A percentile compares a stretch with the other conserved stretches of the same genome.
Evolutionary conservation across 1,284 basidiomycete species (phyloP).

Genomic region (Pisolithus thermaeus): DNA sequence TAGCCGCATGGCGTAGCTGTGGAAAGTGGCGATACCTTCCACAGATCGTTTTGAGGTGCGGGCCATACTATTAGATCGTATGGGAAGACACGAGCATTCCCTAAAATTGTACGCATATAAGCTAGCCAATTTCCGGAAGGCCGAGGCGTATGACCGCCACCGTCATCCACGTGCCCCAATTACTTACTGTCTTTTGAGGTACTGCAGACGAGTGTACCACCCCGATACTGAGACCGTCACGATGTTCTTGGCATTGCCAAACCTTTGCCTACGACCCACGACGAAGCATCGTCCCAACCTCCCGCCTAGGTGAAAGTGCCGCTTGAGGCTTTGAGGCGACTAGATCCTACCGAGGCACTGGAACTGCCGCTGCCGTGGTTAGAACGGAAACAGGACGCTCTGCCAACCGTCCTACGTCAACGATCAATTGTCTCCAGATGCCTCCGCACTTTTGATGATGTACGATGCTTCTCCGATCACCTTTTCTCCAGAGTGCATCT

Average conservation of each 20-base stretch:
- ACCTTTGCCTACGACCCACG: constrained; percentile 80
- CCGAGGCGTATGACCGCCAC: constrained; percentile 66
- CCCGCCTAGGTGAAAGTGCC: constrained; percentile 34
- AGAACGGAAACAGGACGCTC: constrained; percentile 28
- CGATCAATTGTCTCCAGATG: constrained; percentile 23
- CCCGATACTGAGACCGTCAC: constrained; percentile 49
- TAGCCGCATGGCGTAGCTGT: background rate
- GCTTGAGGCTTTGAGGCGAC: constrained; percentile 28
- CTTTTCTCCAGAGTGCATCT: constrained; percentile 35
- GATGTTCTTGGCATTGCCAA: constrained; percentile 83
- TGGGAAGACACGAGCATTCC: constrained; percentile 90
- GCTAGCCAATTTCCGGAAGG: constrained; percentile 75
- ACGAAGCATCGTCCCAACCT: constrained; percentile 45
- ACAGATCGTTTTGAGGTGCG: constrained; percentile 81
- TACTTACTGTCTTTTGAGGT: constrained; percentile 40
- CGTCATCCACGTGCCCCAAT: constrained; percentile 4
- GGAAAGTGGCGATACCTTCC: background rate
- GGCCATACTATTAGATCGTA: constrained; percentile 83
- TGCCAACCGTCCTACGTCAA: constrained; percentile 22
- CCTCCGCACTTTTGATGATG: constrained; percentile 9
- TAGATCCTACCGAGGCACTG: constrained; percentile 79
- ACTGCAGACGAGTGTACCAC: constrained; percentile 79
- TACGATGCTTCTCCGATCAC: constrained; percentile 16
- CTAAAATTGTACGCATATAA: constrained; percentile 90
- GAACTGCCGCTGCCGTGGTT: constrained; percentile 63